These are phyloP conservation scores for Parachaetomium inaequale DNA, from an alignment of 495 filamentous ascomycete genomes.

Conservation along the genomic window DNA sequence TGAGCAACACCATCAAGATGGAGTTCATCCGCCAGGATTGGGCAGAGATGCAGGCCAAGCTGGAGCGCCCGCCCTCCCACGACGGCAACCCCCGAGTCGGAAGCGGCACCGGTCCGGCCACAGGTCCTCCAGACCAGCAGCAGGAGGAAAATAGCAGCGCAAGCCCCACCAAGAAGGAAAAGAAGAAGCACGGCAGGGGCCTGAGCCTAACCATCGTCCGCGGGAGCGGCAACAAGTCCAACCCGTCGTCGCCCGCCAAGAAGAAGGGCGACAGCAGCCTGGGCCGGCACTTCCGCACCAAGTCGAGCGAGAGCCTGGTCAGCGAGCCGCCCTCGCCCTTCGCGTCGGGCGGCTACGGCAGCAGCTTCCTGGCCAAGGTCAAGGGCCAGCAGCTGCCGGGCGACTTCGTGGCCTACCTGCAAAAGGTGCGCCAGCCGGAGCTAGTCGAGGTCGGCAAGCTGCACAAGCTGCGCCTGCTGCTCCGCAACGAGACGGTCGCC, in stretches of 20 bases:
- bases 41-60: slow-evolving; percentile 54
- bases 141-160: slow-evolving; percentile 29
- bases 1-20: slow-evolving; percentile 85
- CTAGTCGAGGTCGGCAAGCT: slow-evolving; percentile 86
- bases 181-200: slow-evolving; percentile 65
- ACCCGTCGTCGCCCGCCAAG: slow-evolving; percentile 46
- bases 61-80: slow-evolving; percentile 35
- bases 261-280: slow-evolving; percentile 47
- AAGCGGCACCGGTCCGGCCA: slow-evolving; percentile 14
- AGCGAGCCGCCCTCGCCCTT: slow-evolving; percentile 45
- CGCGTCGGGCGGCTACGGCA: slow-evolving; percentile 35
- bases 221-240: slow-evolving; percentile 40
- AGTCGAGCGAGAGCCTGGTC: slow-evolving; percentile 50
- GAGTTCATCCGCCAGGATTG: slow-evolving; percentile 91
- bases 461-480: slow-evolving; percentile 84
- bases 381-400: slow-evolving; percentile 58
- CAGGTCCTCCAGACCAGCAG: slow-evolving; percentile 3
- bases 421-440: slow-evolving; percentile 72
- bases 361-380: slow-evolving; percentile 48
- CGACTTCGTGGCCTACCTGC: slow-evolving; percentile 79
- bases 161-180: slow-evolving; percentile 46
- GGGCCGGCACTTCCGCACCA: slow-evolving; percentile 48
- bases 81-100: slow-evolving; percentile 4
- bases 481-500: slow-evolving; percentile 89
- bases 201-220: slow-evolving; percentile 73